phyloP scores from a whole-genome alignment of 176 grass and related monocot genomes.

The Oryza meyeriana region DNA sequence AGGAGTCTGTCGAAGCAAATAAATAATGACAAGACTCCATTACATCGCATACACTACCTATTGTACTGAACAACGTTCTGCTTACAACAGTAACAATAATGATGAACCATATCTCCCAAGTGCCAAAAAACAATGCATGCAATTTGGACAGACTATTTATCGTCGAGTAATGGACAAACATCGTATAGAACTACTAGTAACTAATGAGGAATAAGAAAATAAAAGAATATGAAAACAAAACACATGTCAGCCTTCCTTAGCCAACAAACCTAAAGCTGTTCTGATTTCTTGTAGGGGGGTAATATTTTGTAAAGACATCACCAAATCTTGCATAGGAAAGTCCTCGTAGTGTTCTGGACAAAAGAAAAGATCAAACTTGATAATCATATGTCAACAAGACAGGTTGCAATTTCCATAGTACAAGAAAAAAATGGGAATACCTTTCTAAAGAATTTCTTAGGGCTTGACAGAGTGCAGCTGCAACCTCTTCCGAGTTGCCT shows the following conservation, averaged over 20 bases:
- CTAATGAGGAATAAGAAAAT: neutral
- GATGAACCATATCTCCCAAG: neutral
- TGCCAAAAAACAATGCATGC: slow-evolving; percentile 17
- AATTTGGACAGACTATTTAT: slow-evolving; percentile 16
- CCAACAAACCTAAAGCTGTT: slow-evolving; percentile 67
- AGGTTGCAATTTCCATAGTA: slow-evolving; percentile 4
- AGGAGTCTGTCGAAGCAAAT: slow-evolving; percentile 11
- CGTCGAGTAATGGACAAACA: neutral
- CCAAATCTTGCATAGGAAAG: slow-evolving; percentile 95
- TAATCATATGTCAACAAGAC: slow-evolving; percentile 9
- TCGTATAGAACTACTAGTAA: neutral
- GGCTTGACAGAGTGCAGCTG: slow-evolving; percentile 79
- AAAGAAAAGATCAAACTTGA: slow-evolving; percentile 17
- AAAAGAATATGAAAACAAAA: slow-evolving; percentile 20
- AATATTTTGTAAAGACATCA: slow-evolving; percentile 91
- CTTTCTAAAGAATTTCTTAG: slow-evolving; percentile 96
- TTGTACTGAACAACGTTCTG: slow-evolving; percentile 12
- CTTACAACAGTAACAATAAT: neutral
- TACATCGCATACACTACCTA: slow-evolving; percentile 3
- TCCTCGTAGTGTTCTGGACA: slow-evolving; percentile 67
- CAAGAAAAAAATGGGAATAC: slow-evolving; percentile 43
- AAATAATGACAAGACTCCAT: slow-evolving; percentile 12
- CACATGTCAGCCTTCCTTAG: slow-evolving; percentile 8
- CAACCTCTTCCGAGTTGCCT: slow-evolving; percentile 94
- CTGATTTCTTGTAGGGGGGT: slow-evolving; percentile 63